A percentile compares a stretch with the other conserved stretches of the same genome.
Evolutionary conservation across 768 basidiomycete species (phyloP).

Genomic region (Strobilomyces dryophilus): DNA sequence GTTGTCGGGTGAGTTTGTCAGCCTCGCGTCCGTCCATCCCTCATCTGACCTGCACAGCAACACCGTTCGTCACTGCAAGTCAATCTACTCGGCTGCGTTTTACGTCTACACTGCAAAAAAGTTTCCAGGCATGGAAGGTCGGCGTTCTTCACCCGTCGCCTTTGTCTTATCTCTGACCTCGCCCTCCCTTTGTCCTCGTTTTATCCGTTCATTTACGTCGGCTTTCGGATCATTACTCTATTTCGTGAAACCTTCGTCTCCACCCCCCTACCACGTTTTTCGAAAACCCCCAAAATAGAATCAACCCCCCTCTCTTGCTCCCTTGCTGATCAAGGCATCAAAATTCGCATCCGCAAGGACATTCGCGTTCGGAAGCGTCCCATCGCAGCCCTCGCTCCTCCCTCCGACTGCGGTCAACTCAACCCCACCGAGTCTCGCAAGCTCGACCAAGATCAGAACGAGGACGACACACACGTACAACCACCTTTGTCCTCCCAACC

Average conservation of each 20-base stretch:
- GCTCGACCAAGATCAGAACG: slow-evolving; percentile 27
- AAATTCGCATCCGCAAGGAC: slow-evolving; percentile 91
- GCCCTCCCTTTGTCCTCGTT: slow-evolving; percentile 10
- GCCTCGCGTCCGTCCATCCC: neutral
- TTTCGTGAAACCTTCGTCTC: slow-evolving; percentile 2
- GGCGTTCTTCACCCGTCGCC: slow-evolving; percentile 17
- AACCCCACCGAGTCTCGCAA: slow-evolving; percentile 14
- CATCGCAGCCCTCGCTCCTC: slow-evolving; percentile 32
- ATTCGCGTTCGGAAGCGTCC: slow-evolving; percentile 78
- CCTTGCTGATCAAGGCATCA: slow-evolving; percentile 93
- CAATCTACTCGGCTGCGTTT: slow-evolving; percentile 83
- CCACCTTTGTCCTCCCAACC: slow-evolving; percentile 13
- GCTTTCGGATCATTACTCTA: slow-evolving; percentile 18
- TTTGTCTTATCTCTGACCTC: slow-evolving; percentile 24
- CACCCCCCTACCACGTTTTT: neutral
- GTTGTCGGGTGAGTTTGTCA: slow-evolving; percentile 72
- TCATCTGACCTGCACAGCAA: slow-evolving; percentile 41
- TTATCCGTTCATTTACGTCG: slow-evolving; percentile 10
- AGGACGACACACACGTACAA: slow-evolving; percentile 19
- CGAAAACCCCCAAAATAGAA: slow-evolving; percentile 35
- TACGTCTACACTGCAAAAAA: slow-evolving; percentile 96
- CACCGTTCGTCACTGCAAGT: slow-evolving; percentile 87
- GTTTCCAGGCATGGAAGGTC: slow-evolving; percentile 95
- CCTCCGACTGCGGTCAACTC: slow-evolving; percentile 13
- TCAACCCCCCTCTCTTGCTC: slow-evolving; percentile 86